phyloP scores from a whole-genome alignment of 768 basidiomycete genomes.

The Naematelia aurantialba region DNA sequence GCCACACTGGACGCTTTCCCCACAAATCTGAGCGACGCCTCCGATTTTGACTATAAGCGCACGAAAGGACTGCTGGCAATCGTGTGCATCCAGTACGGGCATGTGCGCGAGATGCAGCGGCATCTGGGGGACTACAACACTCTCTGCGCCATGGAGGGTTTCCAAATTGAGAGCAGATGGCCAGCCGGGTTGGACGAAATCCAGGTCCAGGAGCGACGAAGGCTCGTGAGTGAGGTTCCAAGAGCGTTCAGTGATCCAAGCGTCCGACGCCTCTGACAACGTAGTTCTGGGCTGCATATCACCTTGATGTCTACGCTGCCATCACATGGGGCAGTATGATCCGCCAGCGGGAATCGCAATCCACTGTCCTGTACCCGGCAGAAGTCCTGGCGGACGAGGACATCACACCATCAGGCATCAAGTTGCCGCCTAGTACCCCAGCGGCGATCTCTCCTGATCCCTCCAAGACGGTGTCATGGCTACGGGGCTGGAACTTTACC shows the following conservation, averaged over 20 bases:
- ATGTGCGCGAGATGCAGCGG: constrained; percentile 14
- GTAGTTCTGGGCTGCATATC: constrained; percentile 42
- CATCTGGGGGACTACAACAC: constrained; percentile 38
- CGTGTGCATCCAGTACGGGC: constrained; percentile 35
- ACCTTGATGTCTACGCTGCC: constrained; percentile 33
- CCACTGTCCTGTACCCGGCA: constrained; percentile 37
- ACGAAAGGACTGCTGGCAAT: constrained; percentile 31
- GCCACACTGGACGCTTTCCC: constrained; percentile 26
- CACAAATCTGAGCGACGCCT: constrained; percentile 14
- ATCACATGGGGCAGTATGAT: constrained; percentile 36
- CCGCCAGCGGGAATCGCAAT: constrained; percentile 35
- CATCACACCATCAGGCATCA: constrained; percentile 15
- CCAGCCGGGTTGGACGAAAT: constrained; percentile 23
- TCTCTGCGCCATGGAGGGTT: constrained; percentile 28
- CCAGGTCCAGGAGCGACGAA: constrained; percentile 34
- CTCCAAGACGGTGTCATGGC: constrained; percentile 16
- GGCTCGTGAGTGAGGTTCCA: constrained; percentile 30
- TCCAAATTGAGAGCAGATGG: constrained; percentile 38
- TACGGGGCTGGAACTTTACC: constrained; percentile 42
- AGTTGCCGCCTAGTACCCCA: neutral
- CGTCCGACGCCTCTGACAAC: constrained; percentile 1
- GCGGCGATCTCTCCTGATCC: neutral
- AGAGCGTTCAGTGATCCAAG: neutral
- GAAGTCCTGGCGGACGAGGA: constrained; percentile 38
- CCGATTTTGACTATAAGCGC: constrained; percentile 37